Evolutionary conservation across 768 basidiomycete genomes (phyloP).

Genomic region (Phylloporus rhodoxanthus): DNA sequence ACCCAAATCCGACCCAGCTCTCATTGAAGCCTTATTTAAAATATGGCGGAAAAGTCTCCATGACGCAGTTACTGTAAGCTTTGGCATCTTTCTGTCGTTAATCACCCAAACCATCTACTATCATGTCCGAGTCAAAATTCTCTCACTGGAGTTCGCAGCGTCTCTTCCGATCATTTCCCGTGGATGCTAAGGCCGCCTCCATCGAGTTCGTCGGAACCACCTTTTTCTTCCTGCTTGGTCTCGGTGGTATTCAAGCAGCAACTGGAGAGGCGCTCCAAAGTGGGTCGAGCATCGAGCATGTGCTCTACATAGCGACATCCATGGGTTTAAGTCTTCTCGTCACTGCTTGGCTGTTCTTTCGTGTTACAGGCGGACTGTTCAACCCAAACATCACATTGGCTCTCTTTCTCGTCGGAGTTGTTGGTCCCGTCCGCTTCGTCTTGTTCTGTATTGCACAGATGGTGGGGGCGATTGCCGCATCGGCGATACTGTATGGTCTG

Average conservation of each 20-base stretch:
- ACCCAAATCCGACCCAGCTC: background rate
- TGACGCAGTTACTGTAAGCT: background rate
- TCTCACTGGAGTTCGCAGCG: conserved; percentile 22
- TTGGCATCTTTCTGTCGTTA: background rate
- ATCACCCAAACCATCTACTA: background rate
- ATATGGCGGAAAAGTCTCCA: background rate
- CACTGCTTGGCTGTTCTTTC: conserved; percentile 64
- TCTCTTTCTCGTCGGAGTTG: conserved; percentile 49
- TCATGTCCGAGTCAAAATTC: conserved; percentile 9
- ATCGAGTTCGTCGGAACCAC: conserved; percentile 57
- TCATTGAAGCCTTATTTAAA: background rate
- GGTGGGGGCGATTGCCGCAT: conserved; percentile 52
- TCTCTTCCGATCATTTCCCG: conserved; percentile 26
- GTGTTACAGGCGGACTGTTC: conserved; percentile 59
- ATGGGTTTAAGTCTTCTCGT: conserved; percentile 60
- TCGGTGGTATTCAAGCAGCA: conserved; percentile 59
- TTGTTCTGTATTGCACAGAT: conserved; percentile 60
- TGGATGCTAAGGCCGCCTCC: conserved; percentile 45
- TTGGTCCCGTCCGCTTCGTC: conserved; percentile 51
- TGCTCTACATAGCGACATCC: conserved; percentile 51
- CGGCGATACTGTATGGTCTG: conserved; percentile 48
- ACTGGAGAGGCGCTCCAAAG: conserved; percentile 31
- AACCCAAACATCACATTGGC: conserved; percentile 60
- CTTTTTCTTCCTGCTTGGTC: conserved; percentile 58
- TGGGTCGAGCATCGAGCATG: conserved; percentile 35